Percentiles rank a stretch among this genome's conserved stretches.
Evolutionary conservation across 2,329 filamentous ascomycete species (phyloP).

Genomic region (Sporothrix schenckii): DNA sequence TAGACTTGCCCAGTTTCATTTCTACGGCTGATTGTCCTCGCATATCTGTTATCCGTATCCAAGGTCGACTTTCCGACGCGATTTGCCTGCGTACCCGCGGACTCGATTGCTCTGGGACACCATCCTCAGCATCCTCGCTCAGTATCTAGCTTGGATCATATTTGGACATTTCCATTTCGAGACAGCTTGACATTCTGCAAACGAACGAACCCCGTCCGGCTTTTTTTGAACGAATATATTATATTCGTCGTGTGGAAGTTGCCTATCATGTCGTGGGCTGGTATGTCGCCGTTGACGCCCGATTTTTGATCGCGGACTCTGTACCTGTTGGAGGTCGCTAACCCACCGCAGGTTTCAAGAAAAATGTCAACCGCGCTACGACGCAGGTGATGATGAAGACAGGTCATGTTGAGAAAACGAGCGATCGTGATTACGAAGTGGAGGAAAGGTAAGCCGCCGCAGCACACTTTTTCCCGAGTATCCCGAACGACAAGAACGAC

Average conservation of each 20-base stretch:
- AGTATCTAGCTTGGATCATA: background rate
- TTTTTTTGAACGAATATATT: background rate
- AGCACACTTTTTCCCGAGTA: background rate
- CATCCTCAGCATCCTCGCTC: background rate
- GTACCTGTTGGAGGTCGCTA: background rate
- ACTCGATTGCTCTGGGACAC: background rate
- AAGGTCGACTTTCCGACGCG: background rate
- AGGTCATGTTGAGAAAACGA: conserved; percentile 97
- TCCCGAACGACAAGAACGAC: background rate
- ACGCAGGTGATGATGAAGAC: conserved; percentile 99
- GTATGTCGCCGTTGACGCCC: conserved; percentile 41
- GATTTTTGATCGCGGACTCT: background rate
- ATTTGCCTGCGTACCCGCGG: background rate
- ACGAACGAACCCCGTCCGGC: background rate
- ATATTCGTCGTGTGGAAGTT: background rate
- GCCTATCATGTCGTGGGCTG: conserved; percentile 53
- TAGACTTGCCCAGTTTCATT: background rate
- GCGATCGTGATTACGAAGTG: conserved; percentile 97
- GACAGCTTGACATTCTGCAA: background rate
- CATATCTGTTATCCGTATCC: background rate
- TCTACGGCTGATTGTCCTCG: background rate
- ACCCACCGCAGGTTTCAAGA: conserved; percentile 70
- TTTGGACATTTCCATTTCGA: background rate
- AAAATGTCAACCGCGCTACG: conserved; percentile 97
- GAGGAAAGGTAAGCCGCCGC: conserved; percentile 71